Percentiles rank a stretch among this genome's conserved stretches.
These are phyloP conservation scores for Hemileccinum rubropunctum DNA, from an alignment of 768 basidiomycete species.

Conservation along the genomic window DNA sequence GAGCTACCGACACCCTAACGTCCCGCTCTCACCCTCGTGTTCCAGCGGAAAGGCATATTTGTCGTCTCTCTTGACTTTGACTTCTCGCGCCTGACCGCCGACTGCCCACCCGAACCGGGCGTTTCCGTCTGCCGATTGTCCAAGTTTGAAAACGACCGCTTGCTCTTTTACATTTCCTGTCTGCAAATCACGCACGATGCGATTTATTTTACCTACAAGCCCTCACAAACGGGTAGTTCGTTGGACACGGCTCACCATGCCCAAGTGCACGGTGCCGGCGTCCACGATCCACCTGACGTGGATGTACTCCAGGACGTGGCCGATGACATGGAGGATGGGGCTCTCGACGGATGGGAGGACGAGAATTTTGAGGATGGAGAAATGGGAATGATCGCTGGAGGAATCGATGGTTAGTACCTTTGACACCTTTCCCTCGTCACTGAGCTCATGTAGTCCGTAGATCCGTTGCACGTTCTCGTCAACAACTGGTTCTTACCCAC, in stretches of 20 bases:
- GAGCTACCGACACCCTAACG: background rate
- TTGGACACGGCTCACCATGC: background rate
- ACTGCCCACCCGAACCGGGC: constrained; percentile 32
- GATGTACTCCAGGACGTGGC: constrained; percentile 2
- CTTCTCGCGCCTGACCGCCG: constrained; percentile 21
- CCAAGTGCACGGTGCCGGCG: background rate
- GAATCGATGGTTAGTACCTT: constrained; percentile 10
- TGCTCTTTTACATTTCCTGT: constrained; percentile 40
- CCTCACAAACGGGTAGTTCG: background rate
- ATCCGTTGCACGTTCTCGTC: constrained; percentile 10
- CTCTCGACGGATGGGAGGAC: constrained; percentile 15
- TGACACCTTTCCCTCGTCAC: background rate
- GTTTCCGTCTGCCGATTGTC: constrained; percentile 22
- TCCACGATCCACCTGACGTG: background rate
- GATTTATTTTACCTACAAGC: constrained; percentile 42
- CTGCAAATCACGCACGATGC: constrained; percentile 56
- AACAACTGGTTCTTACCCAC: constrained; percentile 22
- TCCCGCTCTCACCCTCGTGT: background rate
- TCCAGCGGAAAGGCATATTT: constrained; percentile 25
- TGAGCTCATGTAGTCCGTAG: constrained; percentile 12
- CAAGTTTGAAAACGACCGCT: constrained; percentile 13
- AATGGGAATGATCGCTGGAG: constrained; percentile 1
- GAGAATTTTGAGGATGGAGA: constrained; percentile 17
- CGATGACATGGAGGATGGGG: constrained; percentile 11
- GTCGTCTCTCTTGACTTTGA: constrained; percentile 23